Conservation (phyloP, 2,329 filamentous ascomycete genomes). For the Epichloe gansuensis region DNA sequence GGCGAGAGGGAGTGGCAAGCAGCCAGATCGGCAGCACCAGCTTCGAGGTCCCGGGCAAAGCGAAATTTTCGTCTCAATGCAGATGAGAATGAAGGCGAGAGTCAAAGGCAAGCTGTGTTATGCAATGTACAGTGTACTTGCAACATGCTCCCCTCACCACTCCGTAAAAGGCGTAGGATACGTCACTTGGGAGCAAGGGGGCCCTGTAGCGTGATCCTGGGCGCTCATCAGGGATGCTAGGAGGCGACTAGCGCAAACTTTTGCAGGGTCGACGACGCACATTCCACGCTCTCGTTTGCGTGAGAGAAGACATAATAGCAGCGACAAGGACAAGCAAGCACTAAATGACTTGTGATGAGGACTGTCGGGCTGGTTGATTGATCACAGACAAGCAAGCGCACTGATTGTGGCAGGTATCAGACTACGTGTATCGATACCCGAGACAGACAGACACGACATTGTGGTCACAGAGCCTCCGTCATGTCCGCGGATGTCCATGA, state of each 20-base stretch:
- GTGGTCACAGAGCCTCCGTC: neutral
- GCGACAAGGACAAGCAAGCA: neutral
- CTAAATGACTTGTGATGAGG: neutral
- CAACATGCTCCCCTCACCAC: neutral
- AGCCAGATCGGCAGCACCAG: neutral
- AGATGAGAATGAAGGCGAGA: neutral
- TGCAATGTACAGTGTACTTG: neutral
- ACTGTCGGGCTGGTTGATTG: neutral
- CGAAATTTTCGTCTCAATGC: neutral
- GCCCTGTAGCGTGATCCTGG: slow-evolving; percentile 3
- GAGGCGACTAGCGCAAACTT: slow-evolving; percentile 6
- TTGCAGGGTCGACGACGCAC: slow-evolving; percentile 6
- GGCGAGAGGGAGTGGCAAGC: neutral
- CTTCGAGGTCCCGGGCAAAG: no score
- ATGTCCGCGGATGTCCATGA: no score
- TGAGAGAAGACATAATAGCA: slow-evolving; percentile 3
- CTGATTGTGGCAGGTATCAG: neutral
- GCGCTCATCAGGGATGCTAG: slow-evolving; percentile 1
- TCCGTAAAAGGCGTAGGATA: neutral
- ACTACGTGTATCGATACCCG: neutral
- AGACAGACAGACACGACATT: neutral
- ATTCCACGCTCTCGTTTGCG: neutral
- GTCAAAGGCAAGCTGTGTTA: no score
- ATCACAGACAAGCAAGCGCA: no score
- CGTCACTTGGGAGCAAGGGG: slow-evolving; percentile 3